phyloP scores from a whole-genome alignment of 169 alveolate species.

The Eimeria praecox region DNA sequence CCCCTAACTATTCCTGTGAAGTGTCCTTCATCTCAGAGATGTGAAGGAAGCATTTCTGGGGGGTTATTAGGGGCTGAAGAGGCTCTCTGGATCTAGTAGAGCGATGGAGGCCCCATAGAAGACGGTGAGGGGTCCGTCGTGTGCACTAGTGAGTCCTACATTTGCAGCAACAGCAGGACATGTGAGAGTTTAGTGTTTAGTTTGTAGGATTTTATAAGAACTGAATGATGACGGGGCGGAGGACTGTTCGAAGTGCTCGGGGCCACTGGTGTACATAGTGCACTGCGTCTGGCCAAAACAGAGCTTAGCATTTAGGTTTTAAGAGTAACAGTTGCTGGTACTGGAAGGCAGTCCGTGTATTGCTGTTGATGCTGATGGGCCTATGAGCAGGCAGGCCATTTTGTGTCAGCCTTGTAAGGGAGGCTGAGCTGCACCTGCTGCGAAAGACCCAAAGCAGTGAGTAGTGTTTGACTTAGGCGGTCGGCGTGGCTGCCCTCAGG shows the following conservation, averaged over 20 bases:
- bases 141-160: neutral
- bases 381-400: neutral
- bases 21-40: neutral
- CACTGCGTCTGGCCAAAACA: neutral
- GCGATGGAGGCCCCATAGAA: too few relatives aligned
- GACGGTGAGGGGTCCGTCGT: too few relatives aligned
- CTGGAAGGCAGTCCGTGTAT: neutral
- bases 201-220: too few relatives aligned
- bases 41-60: neutral
- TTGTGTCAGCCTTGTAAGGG: too few relatives aligned
- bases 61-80: neutral
- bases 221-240: neutral
- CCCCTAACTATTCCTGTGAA: neutral
- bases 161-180: neutral
- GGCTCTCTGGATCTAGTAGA: neutral
- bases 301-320: neutral
- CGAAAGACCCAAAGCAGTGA: too few relatives aligned
- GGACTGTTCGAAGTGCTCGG: neutral
- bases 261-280: neutral
- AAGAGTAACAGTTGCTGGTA: neutral
- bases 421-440: too few relatives aligned
- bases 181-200: neutral
- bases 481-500: too few relatives aligned
- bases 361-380: too few relatives aligned
- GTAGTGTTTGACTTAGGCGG: neutral